These are phyloP conservation scores for Mycena amicta DNA, from an alignment of 768 basidiomycete genomes.

Conservation along the genomic window DNA sequence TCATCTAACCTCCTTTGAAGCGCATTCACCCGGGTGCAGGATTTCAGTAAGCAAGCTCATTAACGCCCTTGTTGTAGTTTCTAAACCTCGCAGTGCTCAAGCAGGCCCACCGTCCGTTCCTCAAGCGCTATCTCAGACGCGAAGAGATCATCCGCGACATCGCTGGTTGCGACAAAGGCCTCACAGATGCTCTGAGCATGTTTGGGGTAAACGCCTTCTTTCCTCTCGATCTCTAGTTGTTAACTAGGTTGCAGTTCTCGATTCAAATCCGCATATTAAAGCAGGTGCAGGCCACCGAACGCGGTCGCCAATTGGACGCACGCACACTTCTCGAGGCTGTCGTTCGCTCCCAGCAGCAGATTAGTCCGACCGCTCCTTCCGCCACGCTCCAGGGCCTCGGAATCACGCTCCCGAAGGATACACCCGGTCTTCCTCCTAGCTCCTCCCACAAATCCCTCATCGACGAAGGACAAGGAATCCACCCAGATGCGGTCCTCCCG, in stretches of 20 bases:
- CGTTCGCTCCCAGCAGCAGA: conserved; percentile 17
- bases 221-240: conserved; percentile 1
- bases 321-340: conserved; percentile 36
- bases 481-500: conserved; percentile 20
- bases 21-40: conserved; percentile 15
- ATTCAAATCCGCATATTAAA: conserved; percentile 57
- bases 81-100: conserved; percentile 32
- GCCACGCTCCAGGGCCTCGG: conserved; percentile 18
- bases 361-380: conserved; percentile 1
- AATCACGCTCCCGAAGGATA: conserved; percentile 10
- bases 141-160: conserved; percentile 67
- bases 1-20: neutral
- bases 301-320: conserved; percentile 42
- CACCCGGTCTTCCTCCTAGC: conserved; percentile 21
- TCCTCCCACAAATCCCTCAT: conserved; percentile 21
- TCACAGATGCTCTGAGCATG: conserved; percentile 61
- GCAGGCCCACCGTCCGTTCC: conserved; percentile 67
- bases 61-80: too few species aligned
- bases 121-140: conserved; percentile 77
- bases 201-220: conserved; percentile 46
- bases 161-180: conserved; percentile 47
- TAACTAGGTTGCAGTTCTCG: conserved; percentile 25
- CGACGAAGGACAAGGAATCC: conserved; percentile 4
- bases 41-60: conserved; percentile 32
- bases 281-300: conserved; percentile 49